Conservation (phyloP, 805 yeast genomes). For the Jamesozyma rosinii region DNA sequence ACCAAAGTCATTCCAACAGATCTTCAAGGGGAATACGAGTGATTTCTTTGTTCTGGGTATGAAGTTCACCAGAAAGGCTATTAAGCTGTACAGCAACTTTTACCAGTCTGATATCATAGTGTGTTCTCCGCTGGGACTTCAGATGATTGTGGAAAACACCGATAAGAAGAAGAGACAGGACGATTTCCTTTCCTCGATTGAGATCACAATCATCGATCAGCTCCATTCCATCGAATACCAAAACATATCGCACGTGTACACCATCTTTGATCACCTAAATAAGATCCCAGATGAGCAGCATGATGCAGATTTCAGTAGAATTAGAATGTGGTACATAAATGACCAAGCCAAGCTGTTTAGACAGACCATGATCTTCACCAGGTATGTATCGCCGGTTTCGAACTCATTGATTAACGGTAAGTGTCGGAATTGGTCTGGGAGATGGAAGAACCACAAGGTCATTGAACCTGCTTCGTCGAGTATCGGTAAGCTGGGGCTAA, state of each 20-base stretch:
- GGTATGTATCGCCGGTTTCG: constrained; percentile 71
- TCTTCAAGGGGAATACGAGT: constrained; percentile 81
- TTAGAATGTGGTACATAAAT: constrained; percentile 87
- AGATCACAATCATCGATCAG: constrained; percentile 69
- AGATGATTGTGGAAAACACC: constrained; percentile 63
- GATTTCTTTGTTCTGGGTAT: constrained; percentile 89
- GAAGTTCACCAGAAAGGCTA: constrained; percentile 78
- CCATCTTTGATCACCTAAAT: constrained; percentile 61
- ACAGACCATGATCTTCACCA: constrained; percentile 72
- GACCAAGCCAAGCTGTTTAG: constrained; percentile 65
- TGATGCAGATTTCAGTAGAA: constrained; percentile 82
- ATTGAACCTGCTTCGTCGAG: constrained; percentile 41
- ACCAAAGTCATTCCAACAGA: constrained; percentile 73
- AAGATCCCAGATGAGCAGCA: constrained; percentile 69
- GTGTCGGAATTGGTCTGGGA: constrained; percentile 51
- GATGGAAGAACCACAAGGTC: constrained; percentile 44
- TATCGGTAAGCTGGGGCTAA: constrained; percentile 56
- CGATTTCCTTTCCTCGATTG: constrained; percentile 85
- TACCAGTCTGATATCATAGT: constrained; percentile 77
- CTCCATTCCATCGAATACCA: constrained; percentile 84
- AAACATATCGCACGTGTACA: constrained; percentile 80
- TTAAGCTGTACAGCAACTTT: constrained; percentile 76
- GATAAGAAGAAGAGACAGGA: constrained; percentile 50
- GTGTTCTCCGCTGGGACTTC: constrained; percentile 87
- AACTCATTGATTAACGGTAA: constrained; percentile 48